A percentile compares a stretch with the other conserved stretches of the same genome.
phyloP scores from a whole-genome alignment of 1,139 yeast species.

The Yamadazyma taylorii region DNA sequence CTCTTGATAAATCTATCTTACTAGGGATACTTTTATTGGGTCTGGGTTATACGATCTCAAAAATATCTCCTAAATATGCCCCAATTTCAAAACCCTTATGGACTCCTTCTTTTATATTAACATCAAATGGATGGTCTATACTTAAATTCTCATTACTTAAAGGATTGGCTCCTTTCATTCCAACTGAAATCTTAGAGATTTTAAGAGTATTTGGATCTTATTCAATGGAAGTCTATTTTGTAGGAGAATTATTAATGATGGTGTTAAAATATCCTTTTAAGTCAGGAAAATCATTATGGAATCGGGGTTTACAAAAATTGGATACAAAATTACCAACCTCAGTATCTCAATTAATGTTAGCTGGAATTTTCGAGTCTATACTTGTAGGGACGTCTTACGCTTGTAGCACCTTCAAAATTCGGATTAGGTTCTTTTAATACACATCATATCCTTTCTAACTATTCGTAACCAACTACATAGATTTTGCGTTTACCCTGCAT shows the following conservation, averaged over 20 bases:
- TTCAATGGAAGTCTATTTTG: constrained; percentile 5
- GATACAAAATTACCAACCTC: neutral
- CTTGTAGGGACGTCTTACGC: neutral
- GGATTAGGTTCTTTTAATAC: neutral
- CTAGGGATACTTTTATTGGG: constrained; percentile 1
- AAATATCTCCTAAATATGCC: neutral
- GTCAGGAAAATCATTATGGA: neutral
- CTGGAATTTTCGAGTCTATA: neutral
- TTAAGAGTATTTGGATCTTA: constrained; percentile 1
- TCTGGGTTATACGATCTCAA: constrained; percentile 1
- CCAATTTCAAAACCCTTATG: constrained; percentile 7
- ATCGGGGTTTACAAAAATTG: neutral
- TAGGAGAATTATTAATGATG: constrained; percentile 4
- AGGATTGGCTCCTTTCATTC: neutral
- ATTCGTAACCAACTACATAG: too few species aligned
- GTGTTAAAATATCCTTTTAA: neutral
- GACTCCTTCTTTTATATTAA: constrained; percentile 5
- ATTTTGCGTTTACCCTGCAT: too few species aligned
- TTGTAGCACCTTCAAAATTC: neutral
- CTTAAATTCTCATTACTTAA: constrained; percentile 2
- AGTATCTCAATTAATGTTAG: neutral
- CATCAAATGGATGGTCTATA: constrained; percentile 4
- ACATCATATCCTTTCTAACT: too few species aligned
- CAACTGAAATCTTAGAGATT: neutral
- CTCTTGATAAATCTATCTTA: neutral